phyloP scores from a whole-genome alignment of 257 asterid genomes.

The Solanum habrochaites region DNA sequence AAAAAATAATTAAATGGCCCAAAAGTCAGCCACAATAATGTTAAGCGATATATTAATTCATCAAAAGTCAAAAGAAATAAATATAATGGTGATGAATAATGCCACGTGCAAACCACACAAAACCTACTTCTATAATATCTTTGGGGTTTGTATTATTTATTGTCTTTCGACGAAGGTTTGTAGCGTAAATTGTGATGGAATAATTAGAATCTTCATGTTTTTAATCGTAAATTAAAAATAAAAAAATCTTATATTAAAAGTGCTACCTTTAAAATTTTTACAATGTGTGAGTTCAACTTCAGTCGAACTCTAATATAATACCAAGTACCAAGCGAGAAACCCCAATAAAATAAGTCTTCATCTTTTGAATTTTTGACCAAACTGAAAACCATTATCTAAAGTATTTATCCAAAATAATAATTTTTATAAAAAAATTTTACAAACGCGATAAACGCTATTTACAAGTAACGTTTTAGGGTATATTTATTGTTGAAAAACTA shows the following conservation, averaged over 20 bases:
- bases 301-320: not conserved
- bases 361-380: no score
- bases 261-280: no score
- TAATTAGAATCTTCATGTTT: fast-evolving
- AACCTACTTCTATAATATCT: not conserved
- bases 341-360: not conserved
- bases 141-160: not conserved
- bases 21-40: conserved; percentile 6
- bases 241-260: not conserved
- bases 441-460: no score
- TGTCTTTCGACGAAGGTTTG: not conserved
- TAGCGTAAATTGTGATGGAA: fast-evolving
- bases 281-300: not conserved
- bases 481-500: no score
- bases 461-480: no score
- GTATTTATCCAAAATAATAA: no score
- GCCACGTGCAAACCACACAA: not conserved
- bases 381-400: no score
- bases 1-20: not conserved
- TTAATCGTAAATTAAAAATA: not conserved
- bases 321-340: not conserved
- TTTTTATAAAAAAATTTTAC: no score
- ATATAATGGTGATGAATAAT: not conserved
- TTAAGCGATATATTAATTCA: not conserved
- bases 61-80: conserved; percentile 4